Conservation (phyloP, 345 rosid species). For the Clarkia xantiana region DNA sequence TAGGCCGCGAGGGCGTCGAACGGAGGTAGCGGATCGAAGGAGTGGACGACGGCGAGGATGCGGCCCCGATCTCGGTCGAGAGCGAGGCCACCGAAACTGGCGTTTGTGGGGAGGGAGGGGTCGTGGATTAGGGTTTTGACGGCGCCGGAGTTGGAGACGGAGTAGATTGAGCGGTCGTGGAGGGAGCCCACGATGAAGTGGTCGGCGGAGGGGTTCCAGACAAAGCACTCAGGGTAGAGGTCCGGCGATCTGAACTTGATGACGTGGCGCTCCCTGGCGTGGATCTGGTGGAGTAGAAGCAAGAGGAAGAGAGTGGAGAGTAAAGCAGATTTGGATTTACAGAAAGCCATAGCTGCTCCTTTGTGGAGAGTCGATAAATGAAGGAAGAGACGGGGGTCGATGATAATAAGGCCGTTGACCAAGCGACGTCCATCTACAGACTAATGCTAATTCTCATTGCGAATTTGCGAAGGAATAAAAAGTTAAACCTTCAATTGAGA, state of each 20-base stretch:
- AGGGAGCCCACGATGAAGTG: conserved; percentile 79
- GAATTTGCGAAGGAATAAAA: too few species aligned
- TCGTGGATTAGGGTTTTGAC: conserved; percentile 42
- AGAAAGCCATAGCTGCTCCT: too few species aligned
- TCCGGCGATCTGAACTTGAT: conserved; percentile 50
- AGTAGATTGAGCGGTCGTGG: conserved; percentile 35
- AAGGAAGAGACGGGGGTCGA: too few species aligned
- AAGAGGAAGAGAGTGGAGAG: conserved; percentile 9
- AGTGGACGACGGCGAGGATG: conserved; percentile 45
- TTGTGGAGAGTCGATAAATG: too few species aligned
- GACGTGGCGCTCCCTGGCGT: conserved; percentile 28
- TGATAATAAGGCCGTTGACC: too few species aligned
- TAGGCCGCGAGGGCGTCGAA: conserved; percentile 82
- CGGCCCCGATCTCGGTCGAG: conserved; percentile 45
- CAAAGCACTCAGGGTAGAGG: conserved; percentile 66
- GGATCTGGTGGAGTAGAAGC: conserved; percentile 6
- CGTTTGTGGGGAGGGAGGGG: conserved; percentile 40
- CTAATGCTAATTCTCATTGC: too few species aligned
- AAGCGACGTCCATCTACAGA: too few species aligned
- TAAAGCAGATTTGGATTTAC: too few species aligned
- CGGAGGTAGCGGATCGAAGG: conserved; percentile 34
- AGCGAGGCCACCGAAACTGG: conserved; percentile 42
- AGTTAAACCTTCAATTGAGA: too few species aligned
- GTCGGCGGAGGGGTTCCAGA: conserved; percentile 55
- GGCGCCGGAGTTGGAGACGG: conserved; percentile 77